Percentiles rank a stretch among this genome's conserved stretches.
phyloP scores from a whole-genome alignment of 2,329 filamentous ascomycete genomes.

The Amylocarpus encephaloides region DNA sequence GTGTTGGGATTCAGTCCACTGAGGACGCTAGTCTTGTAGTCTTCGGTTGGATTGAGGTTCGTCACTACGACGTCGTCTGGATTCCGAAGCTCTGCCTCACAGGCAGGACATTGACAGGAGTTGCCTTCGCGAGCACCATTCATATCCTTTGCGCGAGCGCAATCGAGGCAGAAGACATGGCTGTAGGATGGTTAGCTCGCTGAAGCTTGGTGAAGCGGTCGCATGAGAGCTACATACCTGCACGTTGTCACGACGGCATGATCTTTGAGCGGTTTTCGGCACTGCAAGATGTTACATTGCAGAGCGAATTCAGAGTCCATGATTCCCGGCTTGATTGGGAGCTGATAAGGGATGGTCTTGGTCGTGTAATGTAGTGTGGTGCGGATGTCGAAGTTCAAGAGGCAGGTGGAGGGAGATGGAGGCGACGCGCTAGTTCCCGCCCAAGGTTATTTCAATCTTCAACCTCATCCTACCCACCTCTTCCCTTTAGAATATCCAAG shows the following conservation, averaged over 20 bases:
- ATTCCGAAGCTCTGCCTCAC: slow-evolving; percentile 58
- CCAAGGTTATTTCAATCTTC: no score
- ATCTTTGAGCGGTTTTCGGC: slow-evolving; percentile 61
- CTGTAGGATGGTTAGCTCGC: slow-evolving; percentile 37
- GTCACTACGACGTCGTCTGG: slow-evolving; percentile 70
- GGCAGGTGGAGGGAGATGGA: no score
- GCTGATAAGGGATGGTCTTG: no score
- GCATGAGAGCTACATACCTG: slow-evolving; percentile 48
- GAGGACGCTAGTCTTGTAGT: slow-evolving; percentile 82
- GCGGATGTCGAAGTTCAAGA: no score
- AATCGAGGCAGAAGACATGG: slow-evolving; percentile 79
- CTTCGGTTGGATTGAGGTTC: slow-evolving; percentile 71
- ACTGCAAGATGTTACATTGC: slow-evolving; percentile 75
- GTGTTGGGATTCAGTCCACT: slow-evolving; percentile 74
- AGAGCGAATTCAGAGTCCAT: slow-evolving; percentile 52
- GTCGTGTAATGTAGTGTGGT: no score
- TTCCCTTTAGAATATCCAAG: no score
- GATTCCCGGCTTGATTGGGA: not conserved
- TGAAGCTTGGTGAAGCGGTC: not conserved
- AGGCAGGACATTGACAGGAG: slow-evolving; percentile 65
- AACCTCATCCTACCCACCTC: no score
- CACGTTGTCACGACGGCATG: slow-evolving; percentile 83
- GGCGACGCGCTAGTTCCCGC: no score
- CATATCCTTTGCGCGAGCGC: slow-evolving; percentile 61
- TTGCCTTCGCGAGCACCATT: slow-evolving; percentile 42